These are phyloP conservation scores for Dryas alaskensis DNA, from an alignment of 306 rosid genomes.

Conservation along the genomic window DNA sequence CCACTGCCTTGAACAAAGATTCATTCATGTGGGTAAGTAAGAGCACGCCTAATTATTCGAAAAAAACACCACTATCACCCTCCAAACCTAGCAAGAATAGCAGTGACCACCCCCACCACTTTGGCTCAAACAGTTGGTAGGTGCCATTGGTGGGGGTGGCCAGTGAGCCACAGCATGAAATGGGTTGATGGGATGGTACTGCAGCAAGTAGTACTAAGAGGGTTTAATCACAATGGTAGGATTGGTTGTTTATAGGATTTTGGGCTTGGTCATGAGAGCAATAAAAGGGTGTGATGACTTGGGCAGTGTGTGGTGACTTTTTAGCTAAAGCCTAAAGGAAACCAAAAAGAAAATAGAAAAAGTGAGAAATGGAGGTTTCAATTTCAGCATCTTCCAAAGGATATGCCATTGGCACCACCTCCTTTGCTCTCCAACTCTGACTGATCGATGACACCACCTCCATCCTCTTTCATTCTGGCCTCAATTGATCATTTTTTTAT, in stretches of 20 bases:
- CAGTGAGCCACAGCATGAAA: slow-evolving; percentile 24
- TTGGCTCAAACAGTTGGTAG: slow-evolving; percentile 3
- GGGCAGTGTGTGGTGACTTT: slow-evolving; percentile 30
- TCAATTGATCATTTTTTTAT: slow-evolving; percentile 19
- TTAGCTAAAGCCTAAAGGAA: slow-evolving; percentile 36
- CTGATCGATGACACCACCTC: slow-evolving; percentile 27
- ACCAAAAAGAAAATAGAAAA: slow-evolving; percentile 30
- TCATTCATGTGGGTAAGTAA: not conserved
- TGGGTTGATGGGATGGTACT: slow-evolving; percentile 31
- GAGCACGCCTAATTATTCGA: too few species aligned
- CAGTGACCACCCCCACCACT: slow-evolving; percentile 28
- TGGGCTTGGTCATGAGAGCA: slow-evolving; percentile 50
- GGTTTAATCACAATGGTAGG: slow-evolving; percentile 43
- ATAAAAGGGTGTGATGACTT: slow-evolving; percentile 64
- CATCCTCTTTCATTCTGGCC: slow-evolving; percentile 25
- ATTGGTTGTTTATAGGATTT: slow-evolving; percentile 51
- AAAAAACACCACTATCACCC: slow-evolving; percentile 26
- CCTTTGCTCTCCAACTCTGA: slow-evolving; percentile 35
- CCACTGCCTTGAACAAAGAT: slow-evolving; percentile 22
- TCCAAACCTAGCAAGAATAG: not conserved
- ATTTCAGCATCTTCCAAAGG: slow-evolving; percentile 73
- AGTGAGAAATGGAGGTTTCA: slow-evolving; percentile 47
- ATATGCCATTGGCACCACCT: slow-evolving; percentile 63
- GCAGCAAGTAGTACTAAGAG: slow-evolving; percentile 40
- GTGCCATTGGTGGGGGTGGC: slow-evolving; percentile 37